A percentile compares a stretch with the other conserved stretches of the same genome.
Conservation (phyloP, 169 alveolate genomes). For the Eimeria maxima region DNA sequence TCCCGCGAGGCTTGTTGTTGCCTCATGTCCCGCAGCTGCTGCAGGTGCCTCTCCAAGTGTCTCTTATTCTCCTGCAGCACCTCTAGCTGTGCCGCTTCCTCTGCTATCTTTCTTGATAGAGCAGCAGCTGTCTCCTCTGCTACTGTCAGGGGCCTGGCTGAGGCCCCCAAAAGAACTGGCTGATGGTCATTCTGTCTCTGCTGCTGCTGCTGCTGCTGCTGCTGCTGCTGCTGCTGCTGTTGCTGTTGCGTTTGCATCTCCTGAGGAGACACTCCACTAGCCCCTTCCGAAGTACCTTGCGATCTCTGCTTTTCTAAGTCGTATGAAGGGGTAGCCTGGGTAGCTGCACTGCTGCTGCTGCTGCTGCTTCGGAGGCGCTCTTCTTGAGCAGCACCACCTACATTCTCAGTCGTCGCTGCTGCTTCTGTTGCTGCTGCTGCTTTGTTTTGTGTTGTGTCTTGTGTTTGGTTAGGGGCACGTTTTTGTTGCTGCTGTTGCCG, state of each 20-base stretch:
- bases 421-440: constrained; percentile 38
- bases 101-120: not conserved
- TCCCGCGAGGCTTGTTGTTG: not conserved
- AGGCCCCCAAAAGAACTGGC: not conserved
- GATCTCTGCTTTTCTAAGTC: too few relatives aligned
- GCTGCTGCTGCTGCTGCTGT: constrained; percentile 14
- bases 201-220: not conserved
- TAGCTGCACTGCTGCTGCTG: not conserved
- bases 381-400: not conserved
- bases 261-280: not conserved
- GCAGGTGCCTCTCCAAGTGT: constrained; percentile 52
- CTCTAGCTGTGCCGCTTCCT: constrained; percentile 8
- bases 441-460: not conserved
- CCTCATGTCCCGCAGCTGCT: constrained; percentile 24
- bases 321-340: not conserved
- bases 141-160: constrained; percentile 25
- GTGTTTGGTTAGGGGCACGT: not conserved
- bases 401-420: not conserved
- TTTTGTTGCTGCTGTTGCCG: not conserved
- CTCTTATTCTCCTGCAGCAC: constrained; percentile 11
- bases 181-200: not conserved
- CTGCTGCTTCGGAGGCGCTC: constrained; percentile 7
- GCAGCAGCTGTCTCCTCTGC: constrained; percentile 24
- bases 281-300: too few relatives aligned
- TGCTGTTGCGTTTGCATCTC: not conserved